phyloP scores from a whole-genome alignment of 441 rosid species.

The Bocquillonia castaneifolia region DNA sequence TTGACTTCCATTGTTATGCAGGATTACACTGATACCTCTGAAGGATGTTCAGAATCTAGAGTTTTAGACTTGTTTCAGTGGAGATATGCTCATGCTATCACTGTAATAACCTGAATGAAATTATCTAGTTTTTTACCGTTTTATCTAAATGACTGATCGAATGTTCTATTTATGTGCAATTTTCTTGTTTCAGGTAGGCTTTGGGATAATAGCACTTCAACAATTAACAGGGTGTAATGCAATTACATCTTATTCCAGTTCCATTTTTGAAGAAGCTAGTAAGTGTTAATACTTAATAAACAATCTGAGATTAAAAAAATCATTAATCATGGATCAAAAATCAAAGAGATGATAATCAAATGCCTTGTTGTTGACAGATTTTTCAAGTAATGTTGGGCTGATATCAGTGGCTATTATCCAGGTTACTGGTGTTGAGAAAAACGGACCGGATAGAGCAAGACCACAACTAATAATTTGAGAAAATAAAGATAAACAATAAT shows the following conservation, averaged over 20 bases:
- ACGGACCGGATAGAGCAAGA: too few species aligned
- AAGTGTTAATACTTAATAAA: not conserved
- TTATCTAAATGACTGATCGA: not conserved
- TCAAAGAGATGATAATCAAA: too few species aligned
- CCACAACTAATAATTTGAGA: too few species aligned
- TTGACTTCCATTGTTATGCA: too few species aligned
- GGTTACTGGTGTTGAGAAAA: not conserved
- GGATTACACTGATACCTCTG: conserved; percentile 37
- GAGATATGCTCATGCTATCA: conserved; percentile 42
- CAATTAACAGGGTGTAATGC: conserved; percentile 34
- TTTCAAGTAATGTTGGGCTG: conserved; percentile 1
- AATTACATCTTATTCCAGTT: conserved; percentile 23
- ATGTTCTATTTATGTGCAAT: not conserved
- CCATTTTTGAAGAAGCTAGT: conserved; percentile 37
- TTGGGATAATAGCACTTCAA: conserved; percentile 35
- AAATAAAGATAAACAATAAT: too few species aligned
- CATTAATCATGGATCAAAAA: too few species aligned
- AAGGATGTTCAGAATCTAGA: conserved; percentile 29
- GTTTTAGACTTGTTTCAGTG: conserved; percentile 38
- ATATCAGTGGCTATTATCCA: not conserved
- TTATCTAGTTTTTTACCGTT: not conserved
- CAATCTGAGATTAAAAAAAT: too few species aligned
- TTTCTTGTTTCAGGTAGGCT: conserved; percentile 23
- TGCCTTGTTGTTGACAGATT: not conserved
- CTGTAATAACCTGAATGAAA: conserved; percentile 26